Evolutionary conservation across 192 early-diverging fungal genomes (phyloP), one percentile per base, ranked within the genome.

Genomic region (Pilobolus umbonatus): DNA sequence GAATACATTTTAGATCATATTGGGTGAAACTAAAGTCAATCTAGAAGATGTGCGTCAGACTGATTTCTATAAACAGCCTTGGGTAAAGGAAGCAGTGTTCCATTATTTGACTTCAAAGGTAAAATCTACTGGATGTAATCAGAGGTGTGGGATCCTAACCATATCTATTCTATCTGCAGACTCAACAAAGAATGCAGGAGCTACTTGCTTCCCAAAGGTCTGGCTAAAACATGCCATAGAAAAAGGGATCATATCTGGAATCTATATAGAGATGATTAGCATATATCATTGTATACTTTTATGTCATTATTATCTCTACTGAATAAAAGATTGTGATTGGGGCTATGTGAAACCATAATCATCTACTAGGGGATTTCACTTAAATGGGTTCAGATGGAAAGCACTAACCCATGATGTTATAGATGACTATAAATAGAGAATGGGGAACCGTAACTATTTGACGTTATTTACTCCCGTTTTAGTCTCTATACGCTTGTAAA

Each of bases 51-150:
- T 80, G 36, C 70, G 88, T 46, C 70, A 76, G 10, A 64, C 85
- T 3, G 81, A 84, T 35, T 92, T 92, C 56, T 94, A 84, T 62
- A 81, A 85, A 45, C 79, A 91, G 45, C 61, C 72, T 17, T 88
- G 87, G 85, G 88, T 92, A 17, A 81, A 90, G 46, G 94, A 96
- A 68, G 94, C 92, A 1, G 80, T 95, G 0, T 92, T 94, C 73
- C 89, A 95, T 59, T 96, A 95, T 69, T 72, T 96, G 32, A 81
- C 81, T 2, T 82, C 86, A 34, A 85, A 86, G 80, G 70, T 75
- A 58, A 56, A 51, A 48, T 38, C 15, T 1, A 38, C 15, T 38
- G 2, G 36, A 12, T 38, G 15, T 2, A 12, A 2, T 38, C 8
- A 22, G 4, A 1, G 25, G 5, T 24, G n/a, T 8, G 17, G 3